These are phyloP conservation scores for Clarireedia homoeocarpa DNA, from an alignment of 2,329 filamentous ascomycete genomes.

Conservation along the genomic window DNA sequence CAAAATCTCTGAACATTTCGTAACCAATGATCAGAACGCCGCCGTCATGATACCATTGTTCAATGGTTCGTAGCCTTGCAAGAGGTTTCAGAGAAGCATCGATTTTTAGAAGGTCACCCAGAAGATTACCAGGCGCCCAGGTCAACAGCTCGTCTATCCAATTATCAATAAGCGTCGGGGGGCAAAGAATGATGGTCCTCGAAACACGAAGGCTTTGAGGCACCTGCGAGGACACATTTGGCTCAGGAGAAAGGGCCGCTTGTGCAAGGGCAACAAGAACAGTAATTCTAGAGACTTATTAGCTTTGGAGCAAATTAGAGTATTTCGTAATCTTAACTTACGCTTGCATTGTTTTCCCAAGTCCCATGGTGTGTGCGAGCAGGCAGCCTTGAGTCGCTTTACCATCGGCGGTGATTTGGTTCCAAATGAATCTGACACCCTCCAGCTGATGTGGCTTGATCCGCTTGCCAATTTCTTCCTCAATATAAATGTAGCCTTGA, in stretches of 20 bases:
- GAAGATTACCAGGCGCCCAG: slow-evolving; percentile 53
- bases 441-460: slow-evolving; percentile 77
- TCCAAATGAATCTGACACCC: slow-evolving; percentile 84
- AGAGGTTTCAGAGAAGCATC: slow-evolving; percentile 32
- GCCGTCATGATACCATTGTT: slow-evolving; percentile 53
- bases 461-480: slow-evolving; percentile 50
- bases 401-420: slow-evolving; percentile 53
- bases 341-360: slow-evolving; percentile 90
- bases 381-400: slow-evolving; percentile 64
- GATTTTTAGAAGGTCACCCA: slow-evolving; percentile 53
- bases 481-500: slow-evolving; percentile 55
- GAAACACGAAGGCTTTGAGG: slow-evolving; percentile 54
- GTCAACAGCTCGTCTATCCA: slow-evolving; percentile 70
- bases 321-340: slow-evolving; percentile 28
- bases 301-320: slow-evolving; percentile 1
- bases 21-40: slow-evolving; percentile 77
- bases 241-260: slow-evolving; percentile 52
- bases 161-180: slow-evolving; percentile 67
- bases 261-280: slow-evolving; percentile 69
- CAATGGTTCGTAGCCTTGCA: slow-evolving; percentile 40
- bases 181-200: slow-evolving; percentile 67
- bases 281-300: slow-evolving; percentile 47
- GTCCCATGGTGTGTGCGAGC: slow-evolving; percentile 82
- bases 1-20: slow-evolving; percentile 48
- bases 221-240: slow-evolving; percentile 54